Conservation (phyloP, 2,329 filamentous ascomycete species). For the Dryadomyces quercus-mongolicae region DNA sequence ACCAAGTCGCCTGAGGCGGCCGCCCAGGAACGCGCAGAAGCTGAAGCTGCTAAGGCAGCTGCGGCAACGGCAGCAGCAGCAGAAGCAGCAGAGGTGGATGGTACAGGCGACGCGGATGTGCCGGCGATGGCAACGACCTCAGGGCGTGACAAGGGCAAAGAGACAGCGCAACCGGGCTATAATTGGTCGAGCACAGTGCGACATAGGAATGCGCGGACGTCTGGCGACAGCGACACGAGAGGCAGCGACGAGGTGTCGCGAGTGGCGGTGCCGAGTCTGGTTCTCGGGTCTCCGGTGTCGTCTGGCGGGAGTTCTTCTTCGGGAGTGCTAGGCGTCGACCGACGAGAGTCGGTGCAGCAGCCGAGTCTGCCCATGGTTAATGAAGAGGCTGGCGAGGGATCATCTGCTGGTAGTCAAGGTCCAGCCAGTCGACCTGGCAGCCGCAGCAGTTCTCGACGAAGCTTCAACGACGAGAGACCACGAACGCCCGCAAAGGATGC, state of each 20-base stretch:
- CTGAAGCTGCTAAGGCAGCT: background rate
- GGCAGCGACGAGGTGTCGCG: background rate
- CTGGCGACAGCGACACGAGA: background rate
- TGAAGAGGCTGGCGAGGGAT: slow-evolving; percentile 69
- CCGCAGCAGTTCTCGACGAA: background rate
- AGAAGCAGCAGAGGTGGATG: background rate
- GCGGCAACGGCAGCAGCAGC: slow-evolving; percentile 25
- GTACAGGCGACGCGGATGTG: slow-evolving; percentile 4
- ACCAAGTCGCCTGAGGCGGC: slow-evolving; percentile 86
- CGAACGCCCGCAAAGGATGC: slow-evolving; percentile 30
- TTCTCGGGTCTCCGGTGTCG: background rate
- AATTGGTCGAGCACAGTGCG: slow-evolving; percentile 23
- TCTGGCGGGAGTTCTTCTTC: background rate
- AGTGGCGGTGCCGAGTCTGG: background rate
- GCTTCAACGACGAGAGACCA: slow-evolving; percentile 22
- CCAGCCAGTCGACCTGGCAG: slow-evolving; percentile 29
- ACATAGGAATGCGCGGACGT: slow-evolving; percentile 10
- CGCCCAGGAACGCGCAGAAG: slow-evolving; percentile 32
- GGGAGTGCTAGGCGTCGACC: slow-evolving; percentile 17
- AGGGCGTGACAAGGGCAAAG: slow-evolving; percentile 18
- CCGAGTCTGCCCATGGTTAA: slow-evolving; percentile 69
- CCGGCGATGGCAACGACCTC: slow-evolving; percentile 47
- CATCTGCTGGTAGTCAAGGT: slow-evolving; percentile 50
- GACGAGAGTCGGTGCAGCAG: slow-evolving; percentile 41
- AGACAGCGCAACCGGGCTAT: slow-evolving; percentile 23